Evolutionary conservation across 2,329 filamentous ascomycete species (phyloP), one percentile per base, ranked within the genome.

Genomic region (Alternaria sp.): DNA sequence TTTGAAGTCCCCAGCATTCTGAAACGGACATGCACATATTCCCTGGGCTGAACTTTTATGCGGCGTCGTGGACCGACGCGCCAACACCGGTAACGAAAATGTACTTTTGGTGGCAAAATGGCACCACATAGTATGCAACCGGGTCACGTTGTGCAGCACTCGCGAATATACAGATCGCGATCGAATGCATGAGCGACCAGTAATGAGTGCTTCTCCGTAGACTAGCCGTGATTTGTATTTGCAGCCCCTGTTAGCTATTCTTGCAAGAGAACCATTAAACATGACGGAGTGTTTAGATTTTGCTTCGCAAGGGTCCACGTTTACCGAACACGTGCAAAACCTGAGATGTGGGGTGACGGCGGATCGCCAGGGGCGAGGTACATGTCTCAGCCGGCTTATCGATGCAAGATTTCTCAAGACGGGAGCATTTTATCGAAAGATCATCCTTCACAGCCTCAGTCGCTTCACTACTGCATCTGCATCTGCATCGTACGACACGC

Each of bases 401-500:
- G 34, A 48, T 54, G 44, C 36, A 46, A 59, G 34, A 43, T 18
- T 28, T 48, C 26, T 57, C n/a, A 42, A 34, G n/a, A 36, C 16
- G 43, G 51, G 22, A 36, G 38, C n/a, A 52, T 12, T 36, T 18
- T 41, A 51, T 56, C n/a, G 57, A 44, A 38, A 24, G 46, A 34
- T n/a, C 60, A 67, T 65, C 58, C 57, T 57, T 52, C 61, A 67
- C 66, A 70, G 64, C 64, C 67, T 57, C 61, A 30, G 32, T 64
- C 52, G 63, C 65, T 53, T 66, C 61, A 43, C 54, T 51, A 28
- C 44, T 26, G 38, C 24, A 16, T 30, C 28, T 30, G 28, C 28
- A 11, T 44, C 44, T 26, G 38, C 38, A 24, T 39, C 26, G 26
- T 42, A 38, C 22, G 59, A 32, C 32, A 46, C 12, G 26, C 44